Conservation (phyloP, 2,329 filamentous ascomycete species). For the Trichophaea hybrida region DNA sequence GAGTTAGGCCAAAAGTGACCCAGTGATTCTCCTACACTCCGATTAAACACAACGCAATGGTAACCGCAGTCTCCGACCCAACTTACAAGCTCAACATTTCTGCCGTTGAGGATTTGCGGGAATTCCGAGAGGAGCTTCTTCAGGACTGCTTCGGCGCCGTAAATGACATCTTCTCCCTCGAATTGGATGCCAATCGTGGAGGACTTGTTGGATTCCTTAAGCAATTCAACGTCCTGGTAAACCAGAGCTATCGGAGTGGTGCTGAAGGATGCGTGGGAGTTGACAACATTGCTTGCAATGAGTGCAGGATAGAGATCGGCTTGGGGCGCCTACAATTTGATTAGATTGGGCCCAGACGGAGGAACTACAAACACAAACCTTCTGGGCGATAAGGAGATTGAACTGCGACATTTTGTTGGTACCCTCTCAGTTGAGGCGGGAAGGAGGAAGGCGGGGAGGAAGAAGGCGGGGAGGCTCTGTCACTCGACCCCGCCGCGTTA, state of each 20-base stretch:
- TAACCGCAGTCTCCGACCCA: background rate
- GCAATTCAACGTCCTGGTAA: conserved; percentile 24
- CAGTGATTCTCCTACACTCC: conserved; percentile 37
- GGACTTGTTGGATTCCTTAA: conserved; percentile 19
- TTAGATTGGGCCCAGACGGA: background rate
- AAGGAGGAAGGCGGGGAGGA: background rate
- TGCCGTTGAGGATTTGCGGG: conserved; percentile 19
- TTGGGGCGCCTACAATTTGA: conserved; percentile 12
- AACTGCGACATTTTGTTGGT: conserved; percentile 7
- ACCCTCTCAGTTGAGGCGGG: background rate
- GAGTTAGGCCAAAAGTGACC: conserved; percentile 40
- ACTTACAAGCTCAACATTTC: conserved; percentile 18
- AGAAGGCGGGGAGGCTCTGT: too few relatives aligned
- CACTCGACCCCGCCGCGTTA: too few relatives aligned
- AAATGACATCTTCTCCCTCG: conserved; percentile 25
- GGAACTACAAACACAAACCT: conserved; percentile 5
- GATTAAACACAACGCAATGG: background rate
- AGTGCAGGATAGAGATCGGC: conserved; percentile 25
- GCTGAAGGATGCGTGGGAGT: conserved; percentile 14
- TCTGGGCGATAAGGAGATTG: conserved; percentile 20
- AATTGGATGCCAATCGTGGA: conserved; percentile 26
- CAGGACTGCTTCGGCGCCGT: conserved; percentile 23
- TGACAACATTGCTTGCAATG: conserved; percentile 24
- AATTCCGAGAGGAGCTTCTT: conserved; percentile 24
- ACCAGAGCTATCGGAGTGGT: conserved; percentile 20